Evolutionary conservation across 139 green algal species (phyloP).

Genomic region (Eudorina sp.): DNA sequence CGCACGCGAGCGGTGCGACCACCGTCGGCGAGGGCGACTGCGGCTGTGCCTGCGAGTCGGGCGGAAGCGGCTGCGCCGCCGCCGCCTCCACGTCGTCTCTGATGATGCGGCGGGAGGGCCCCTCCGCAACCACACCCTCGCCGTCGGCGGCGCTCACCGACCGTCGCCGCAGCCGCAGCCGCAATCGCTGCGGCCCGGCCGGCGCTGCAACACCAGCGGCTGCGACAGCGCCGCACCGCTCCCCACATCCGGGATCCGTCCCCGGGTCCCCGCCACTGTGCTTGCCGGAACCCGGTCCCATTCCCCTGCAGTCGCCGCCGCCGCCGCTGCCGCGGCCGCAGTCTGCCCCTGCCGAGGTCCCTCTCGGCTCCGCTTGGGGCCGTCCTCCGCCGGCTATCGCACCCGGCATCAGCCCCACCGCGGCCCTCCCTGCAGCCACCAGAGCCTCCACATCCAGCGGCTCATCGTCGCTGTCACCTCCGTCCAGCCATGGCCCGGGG

Average conservation of each 20-base stretch:
- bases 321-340: too few species aligned
- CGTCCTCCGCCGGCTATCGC: too few species aligned
- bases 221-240: too few species aligned
- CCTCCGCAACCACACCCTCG: neutral
- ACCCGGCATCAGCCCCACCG: neutral
- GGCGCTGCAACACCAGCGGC: too few species aligned
- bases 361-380: too few species aligned
- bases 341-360: neutral
- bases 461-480: neutral
- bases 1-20: neutral
- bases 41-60: neutral
- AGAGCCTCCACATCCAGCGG: slow-evolving; percentile 4
- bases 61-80: neutral
- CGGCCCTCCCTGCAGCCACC: slow-evolving; percentile 2
- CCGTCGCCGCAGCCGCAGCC: too few species aligned
- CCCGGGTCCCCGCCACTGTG: too few species aligned
- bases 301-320: neutral
- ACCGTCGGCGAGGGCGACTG: neutral
- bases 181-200: too few species aligned
- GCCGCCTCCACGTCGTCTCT: neutral
- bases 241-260: too few species aligned
- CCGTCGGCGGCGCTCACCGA: neutral
- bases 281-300: too few species aligned
- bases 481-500: neutral
- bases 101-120: neutral